These are phyloP conservation scores for Paramecium tetraurelia DNA, from an alignment of 73 alveolate species.

Conservation along the genomic window DNA sequence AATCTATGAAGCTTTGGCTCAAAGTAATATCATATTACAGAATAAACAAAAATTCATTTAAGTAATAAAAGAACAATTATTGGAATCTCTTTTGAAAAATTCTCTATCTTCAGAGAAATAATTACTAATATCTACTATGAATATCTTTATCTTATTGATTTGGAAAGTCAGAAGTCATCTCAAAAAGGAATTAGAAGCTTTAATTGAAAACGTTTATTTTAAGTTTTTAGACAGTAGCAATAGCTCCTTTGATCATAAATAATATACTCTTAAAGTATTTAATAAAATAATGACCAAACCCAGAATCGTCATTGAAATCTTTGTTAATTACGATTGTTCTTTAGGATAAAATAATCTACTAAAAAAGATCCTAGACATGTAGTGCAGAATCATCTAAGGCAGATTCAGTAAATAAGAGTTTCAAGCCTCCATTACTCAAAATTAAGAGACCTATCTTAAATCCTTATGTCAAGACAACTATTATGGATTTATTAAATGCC, in stretches of 20 bases:
- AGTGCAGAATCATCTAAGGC: conserved; percentile 88
- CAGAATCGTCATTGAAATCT: conserved; percentile 82
- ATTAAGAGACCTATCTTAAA: conserved; percentile 38
- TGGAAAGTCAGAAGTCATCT: conserved; percentile 85
- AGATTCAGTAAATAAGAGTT: conserved; percentile 65
- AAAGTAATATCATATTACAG: conserved; percentile 80
- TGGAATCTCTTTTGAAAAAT: conserved; percentile 87
- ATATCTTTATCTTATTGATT: conserved; percentile 84
- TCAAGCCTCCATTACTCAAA: conserved; percentile 64
- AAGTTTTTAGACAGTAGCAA: conserved; percentile 90
- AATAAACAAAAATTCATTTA: conserved; percentile 79
- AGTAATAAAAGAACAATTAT: conserved; percentile 82
- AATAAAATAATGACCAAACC: conserved; percentile 78
- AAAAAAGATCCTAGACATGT: conserved; percentile 77
- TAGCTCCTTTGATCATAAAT: conserved; percentile 82
- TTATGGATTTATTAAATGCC: conserved; percentile 56
- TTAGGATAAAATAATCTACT: conserved; percentile 63
- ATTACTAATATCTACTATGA: conserved; percentile 79
- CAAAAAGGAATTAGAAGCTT: conserved; percentile 83
- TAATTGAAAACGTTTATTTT: conserved; percentile 87
- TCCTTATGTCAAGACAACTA: conserved; percentile 39
- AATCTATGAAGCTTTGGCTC: conserved; percentile 84
- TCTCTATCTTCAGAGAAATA: conserved; percentile 86
- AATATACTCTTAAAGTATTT: conserved; percentile 84
- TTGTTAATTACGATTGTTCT: conserved; percentile 90